A percentile compares a stretch with the other conserved stretches of the same genome.
Evolutionary conservation across 2,329 filamentous ascomycete species (phyloP).

Genomic region (Coniochaeta sp.): DNA sequence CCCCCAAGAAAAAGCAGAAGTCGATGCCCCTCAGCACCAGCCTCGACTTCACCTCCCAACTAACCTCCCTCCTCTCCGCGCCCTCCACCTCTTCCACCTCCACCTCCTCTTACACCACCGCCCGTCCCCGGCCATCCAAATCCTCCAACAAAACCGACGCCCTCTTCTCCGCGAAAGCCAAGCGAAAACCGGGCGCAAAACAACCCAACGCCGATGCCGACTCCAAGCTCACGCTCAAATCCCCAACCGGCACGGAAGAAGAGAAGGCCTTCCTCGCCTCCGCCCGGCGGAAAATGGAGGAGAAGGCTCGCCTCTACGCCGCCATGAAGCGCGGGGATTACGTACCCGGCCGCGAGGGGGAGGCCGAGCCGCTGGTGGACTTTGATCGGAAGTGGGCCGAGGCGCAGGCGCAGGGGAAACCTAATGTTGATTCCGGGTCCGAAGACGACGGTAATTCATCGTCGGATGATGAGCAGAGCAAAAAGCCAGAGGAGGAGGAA

Average conservation of each 20-base stretch:
- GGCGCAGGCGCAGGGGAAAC: slow-evolving; percentile 49
- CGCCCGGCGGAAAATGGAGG: slow-evolving; percentile 75
- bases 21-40: slow-evolving; percentile 65
- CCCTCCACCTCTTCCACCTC: slow-evolving; percentile 32
- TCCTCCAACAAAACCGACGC: slow-evolving; percentile 55
- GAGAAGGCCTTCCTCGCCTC: slow-evolving; percentile 63
- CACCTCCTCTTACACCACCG: slow-evolving; percentile 29
- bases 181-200: slow-evolving; percentile 45
- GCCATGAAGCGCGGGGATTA: slow-evolving; percentile 88
- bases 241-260: slow-evolving; percentile 48
- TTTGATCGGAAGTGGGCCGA: slow-evolving; percentile 97
- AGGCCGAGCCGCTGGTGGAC: slow-evolving; percentile 68
- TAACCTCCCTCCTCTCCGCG: slow-evolving; percentile 70
- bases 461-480: no score
- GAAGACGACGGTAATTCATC: slow-evolving; percentile 30
- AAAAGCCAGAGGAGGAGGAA: slow-evolving; percentile 46
- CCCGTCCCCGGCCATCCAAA: slow-evolving; percentile 46
- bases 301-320: slow-evolving; percentile 82
- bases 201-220: slow-evolving; percentile 49
- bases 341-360: slow-evolving; percentile 53
- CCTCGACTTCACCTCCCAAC: slow-evolving; percentile 81
- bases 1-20: slow-evolving; percentile 61
- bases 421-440: slow-evolving; percentile 47
- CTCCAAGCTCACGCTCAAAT: slow-evolving; percentile 37
- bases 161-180: slow-evolving; percentile 56